Conservation (phyloP, 2,329 filamentous ascomycete genomes). For the Pochonia chlamydosporia region DNA sequence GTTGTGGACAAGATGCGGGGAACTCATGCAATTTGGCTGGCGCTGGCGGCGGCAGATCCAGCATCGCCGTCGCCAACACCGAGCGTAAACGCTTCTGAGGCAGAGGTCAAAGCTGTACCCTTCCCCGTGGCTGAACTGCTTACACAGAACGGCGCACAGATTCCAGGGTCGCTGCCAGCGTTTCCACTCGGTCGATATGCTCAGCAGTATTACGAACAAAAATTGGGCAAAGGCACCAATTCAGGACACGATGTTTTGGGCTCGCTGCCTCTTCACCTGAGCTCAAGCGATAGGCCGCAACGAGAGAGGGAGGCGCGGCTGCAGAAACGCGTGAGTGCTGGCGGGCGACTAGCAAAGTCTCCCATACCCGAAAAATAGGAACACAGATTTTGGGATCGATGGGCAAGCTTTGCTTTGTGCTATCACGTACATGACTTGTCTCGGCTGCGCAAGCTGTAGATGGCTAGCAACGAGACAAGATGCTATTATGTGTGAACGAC, state of each 20-base stretch:
- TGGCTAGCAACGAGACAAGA: slow-evolving; percentile 5
- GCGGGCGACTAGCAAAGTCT: slow-evolving; percentile 63
- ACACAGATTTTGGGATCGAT: slow-evolving; percentile 32
- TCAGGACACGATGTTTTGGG: slow-evolving; percentile 51
- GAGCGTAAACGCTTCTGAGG: slow-evolving; percentile 34
- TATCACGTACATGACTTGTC: slow-evolving; percentile 27
- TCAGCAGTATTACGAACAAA: slow-evolving; percentile 80
- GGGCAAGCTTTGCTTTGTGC: slow-evolving; percentile 31
- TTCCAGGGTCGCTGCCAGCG: slow-evolving; percentile 68
- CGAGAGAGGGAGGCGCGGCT: slow-evolving; percentile 63
- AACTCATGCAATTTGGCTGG: slow-evolving; percentile 85
- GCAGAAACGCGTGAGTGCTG: slow-evolving; percentile 74
- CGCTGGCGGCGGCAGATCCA: slow-evolving; percentile 86
- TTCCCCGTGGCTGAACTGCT: slow-evolving; percentile 90
- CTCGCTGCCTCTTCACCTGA: slow-evolving; percentile 47
- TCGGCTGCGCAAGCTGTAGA: slow-evolving; percentile 17
- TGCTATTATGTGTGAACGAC: neutral
- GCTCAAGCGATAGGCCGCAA: slow-evolving; percentile 43
- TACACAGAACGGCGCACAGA: slow-evolving; percentile 87
- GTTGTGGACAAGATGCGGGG: slow-evolving; percentile 77
- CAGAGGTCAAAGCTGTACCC: slow-evolving; percentile 51
- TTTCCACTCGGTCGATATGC: slow-evolving; percentile 80
- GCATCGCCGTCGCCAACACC: slow-evolving; percentile 60
- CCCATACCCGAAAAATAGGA: slow-evolving; percentile 58
- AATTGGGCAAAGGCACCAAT: slow-evolving; percentile 42